phyloP scores from a whole-genome alignment of 2,329 filamentous ascomycete genomes.

The Sporothrix dimorphospora region DNA sequence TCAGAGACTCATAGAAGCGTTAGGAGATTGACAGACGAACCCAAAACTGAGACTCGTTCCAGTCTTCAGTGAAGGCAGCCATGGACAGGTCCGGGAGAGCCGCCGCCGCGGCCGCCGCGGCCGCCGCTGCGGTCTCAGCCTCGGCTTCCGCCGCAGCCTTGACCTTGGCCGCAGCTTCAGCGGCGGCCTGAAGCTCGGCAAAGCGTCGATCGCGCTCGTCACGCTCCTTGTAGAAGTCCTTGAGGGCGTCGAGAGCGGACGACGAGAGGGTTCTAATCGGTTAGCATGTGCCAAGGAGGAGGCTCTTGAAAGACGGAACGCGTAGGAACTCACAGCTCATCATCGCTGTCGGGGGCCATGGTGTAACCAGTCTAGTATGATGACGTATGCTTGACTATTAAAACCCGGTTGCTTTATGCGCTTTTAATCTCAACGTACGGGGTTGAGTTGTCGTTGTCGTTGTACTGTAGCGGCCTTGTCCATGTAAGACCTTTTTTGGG shows the following conservation, averaged over 20 bases:
- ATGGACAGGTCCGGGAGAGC: conserved; percentile 53
- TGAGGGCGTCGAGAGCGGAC: conserved; percentile 67
- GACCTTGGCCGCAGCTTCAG: conserved; percentile 53
- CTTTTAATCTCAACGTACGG: not conserved
- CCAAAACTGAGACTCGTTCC: conserved; percentile 86
- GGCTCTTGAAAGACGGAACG: not conserved
- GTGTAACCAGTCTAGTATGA: not conserved
- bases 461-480: not conserved
- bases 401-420: not conserved
- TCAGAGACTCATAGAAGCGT: not conserved
- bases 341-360: conserved; percentile 43
- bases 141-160: not conserved
- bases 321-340: conserved; percentile 48
- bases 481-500: conserved; percentile 12
- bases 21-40: conserved; percentile 44
- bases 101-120: conserved; percentile 62
- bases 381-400: not conserved
- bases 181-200: conserved; percentile 65
- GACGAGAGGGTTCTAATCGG: conserved; percentile 62
- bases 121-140: conserved; percentile 57
- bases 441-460: not conserved
- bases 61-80: conserved; percentile 76
- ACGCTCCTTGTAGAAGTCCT: conserved; percentile 74
- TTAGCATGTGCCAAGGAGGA: not conserved
- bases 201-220: conserved; percentile 69